Base-by-base conservation (phyloP, 345 rosid genomes). In the Populus davidiana region DNA sequence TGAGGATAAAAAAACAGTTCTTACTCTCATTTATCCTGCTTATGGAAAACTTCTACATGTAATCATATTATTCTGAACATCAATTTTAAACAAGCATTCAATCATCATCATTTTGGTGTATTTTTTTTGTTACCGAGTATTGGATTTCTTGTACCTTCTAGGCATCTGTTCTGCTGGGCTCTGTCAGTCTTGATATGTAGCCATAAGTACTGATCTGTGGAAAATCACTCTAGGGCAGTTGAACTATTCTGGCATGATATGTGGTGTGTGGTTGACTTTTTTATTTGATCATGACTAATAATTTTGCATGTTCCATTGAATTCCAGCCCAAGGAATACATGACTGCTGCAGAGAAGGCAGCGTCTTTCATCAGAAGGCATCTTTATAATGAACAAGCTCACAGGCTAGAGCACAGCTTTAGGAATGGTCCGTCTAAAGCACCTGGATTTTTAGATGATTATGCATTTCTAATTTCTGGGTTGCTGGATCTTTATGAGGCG, bases 381-480 rank as follows among this genome's bases (percentile, higher is more conserved):
- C 94, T 95, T 10, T 95, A 91, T 69, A 83, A 89, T 77, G 87
- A 87, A 74, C 85, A 90, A 17, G 83, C 91, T 11, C 85, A 14
- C 71, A 90, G 91, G 85, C 84, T 92, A 72, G 94, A 90, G 44
- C 98, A 88, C 74, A 89, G 97, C 81, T 94, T 86, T 77, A 87
- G 98, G 75, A 85, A 91, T 72, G 99, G 97, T 62, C 98, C 99
- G 49, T 90, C 98, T 1, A 91, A 83, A 83, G 99, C 99, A 68
- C 99, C 99, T 17, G 99, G 93, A 65, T 95, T 95, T 76, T 78
- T 95, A 81, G 99, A 94, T 56, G 98, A 94, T 85, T 94, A 94
- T 81, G 97, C 98, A 70, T 95, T 95, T 84, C 85, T 95, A 44
- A 91, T 95, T 82, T 76, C 92, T 72, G 98, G 96, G 25, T 84